Percentiles rank a stretch among this genome's conserved stretches.
Evolutionary conservation across 768 basidiomycete genomes (phyloP).

Genomic region (Lactarius sp.): DNA sequence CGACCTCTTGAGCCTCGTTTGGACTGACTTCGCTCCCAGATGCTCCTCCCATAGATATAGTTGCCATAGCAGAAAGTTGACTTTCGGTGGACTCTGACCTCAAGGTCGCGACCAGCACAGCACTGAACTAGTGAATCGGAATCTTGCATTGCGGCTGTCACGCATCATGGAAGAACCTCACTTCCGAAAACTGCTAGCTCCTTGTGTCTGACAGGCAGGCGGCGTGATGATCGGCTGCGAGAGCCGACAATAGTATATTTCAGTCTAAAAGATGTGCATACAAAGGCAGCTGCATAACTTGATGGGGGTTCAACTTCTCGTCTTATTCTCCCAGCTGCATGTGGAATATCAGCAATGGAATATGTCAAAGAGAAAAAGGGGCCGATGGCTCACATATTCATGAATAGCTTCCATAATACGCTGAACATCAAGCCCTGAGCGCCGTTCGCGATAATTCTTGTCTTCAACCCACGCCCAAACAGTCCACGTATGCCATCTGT

Average conservation of each 20-base stretch:
- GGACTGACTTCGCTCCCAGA: too few species aligned
- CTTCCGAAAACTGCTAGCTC: neutral
- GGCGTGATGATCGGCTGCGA: neutral
- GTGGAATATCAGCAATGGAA: neutral
- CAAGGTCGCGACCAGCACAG: too few species aligned
- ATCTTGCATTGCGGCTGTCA: neutral
- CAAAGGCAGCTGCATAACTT: neutral
- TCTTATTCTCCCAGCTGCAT: constrained; percentile 16
- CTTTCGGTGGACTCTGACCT: too few species aligned
- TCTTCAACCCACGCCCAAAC: constrained; percentile 87
- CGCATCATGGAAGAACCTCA: neutral
- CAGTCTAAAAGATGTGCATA: neutral
- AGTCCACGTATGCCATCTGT: constrained; percentile 74
- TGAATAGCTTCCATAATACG: constrained; percentile 85
- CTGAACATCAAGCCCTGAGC: constrained; percentile 89
- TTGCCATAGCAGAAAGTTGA: too few species aligned
- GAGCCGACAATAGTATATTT: neutral
- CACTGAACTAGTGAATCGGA: neutral
- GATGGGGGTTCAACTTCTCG: neutral
- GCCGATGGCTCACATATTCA: constrained; percentile 65
- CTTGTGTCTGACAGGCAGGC: neutral
- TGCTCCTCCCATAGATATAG: too few species aligned
- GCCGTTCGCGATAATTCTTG: constrained; percentile 84
- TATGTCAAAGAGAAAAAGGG: neutral
- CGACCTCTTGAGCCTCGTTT: too few species aligned